Evolutionary conservation across 495 filamentous ascomycete genomes (phyloP), one percentile per base, ranked within the genome.

Genomic region (Neurospora sp.): DNA sequence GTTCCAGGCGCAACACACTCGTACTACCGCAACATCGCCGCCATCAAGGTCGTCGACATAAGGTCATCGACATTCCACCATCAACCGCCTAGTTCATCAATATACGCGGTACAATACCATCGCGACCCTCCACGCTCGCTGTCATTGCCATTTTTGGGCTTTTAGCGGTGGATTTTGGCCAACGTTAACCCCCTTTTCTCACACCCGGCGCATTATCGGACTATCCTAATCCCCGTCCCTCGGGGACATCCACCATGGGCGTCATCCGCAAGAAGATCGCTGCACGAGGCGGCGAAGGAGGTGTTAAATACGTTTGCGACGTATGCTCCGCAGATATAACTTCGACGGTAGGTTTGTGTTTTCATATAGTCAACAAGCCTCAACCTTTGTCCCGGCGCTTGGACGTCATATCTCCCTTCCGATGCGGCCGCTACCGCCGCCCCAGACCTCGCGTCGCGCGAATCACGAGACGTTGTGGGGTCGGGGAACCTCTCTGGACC

Each of bases 251-350:
- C 72, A 78, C 61, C 20, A 98, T 98, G 95, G 95, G 94, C 78
- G 92, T 97, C 80, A 97, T 98, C 83, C 91, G 94, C 79, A 97
- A 97, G 87, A 98, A 97, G 84, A 94, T 93, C 72, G 92, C 93
- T 75, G 88, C 91, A 73, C 89, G 93, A 78, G 93, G 93, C 61
- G 94, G 91, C 12, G 95, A 97, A 78, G 94, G 94, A 27, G 95
- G 95, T 72, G 91, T 95, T 65, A 96, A 97, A 79, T 97, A 94
- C 77, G 92, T 97, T 71, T 98, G 95, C 85, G 95, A 99, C 82
- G 90, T 97, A 76, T 99, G 96, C 79, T 96, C 92, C 48, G 90
- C 91, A 73, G 96, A 99, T 80, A 97, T 98, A 75, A 97, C 94
- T 12, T 94, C 94, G 27, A 98, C 94, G 59, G 94, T 97, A 88